Base-by-base conservation (phyloP, 1,139 yeast genomes). In the Pichia sp. region DNA sequence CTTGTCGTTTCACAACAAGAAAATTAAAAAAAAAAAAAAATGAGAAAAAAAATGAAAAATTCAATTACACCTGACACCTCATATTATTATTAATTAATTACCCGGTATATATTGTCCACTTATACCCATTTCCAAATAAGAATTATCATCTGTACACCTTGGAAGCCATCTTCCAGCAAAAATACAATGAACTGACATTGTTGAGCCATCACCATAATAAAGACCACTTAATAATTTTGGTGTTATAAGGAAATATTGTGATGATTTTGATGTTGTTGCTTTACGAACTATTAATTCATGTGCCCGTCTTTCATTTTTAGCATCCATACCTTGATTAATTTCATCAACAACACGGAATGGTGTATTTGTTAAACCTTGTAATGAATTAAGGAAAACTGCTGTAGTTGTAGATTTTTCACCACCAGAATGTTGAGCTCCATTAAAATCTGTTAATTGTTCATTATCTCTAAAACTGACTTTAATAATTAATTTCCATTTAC, bases 311-410 rank as follows among this genome's bases (percentile, higher is more conserved):
- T 94, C 98, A 62, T 92, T 92, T 53, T 79, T 78, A 7, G 95
- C 88, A 67, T 94, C 99, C 97, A 94, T 90, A 56, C 98, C 99
- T 69, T 94, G 99, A 65, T 94, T 94, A 56, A 94, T 94, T 70
- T 94, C 99, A 66, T 94, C 99, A 6, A 94, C 97, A 3, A 92
- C 92, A 60, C 97, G 73, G 62, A 94, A 88, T 8, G 98, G 98
- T 0, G 97, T 89, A 39, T 77, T 77, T 0, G 97, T 83, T 51
- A 87, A 73, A n/a, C 90, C 92, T 68, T 94, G 99, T 53, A 94
- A 69, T 1, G 97, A 84, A 76, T 94, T 86, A 59, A 94, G 76
- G 62, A 86, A 94, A 51, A 89, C 79, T 7, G 92, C 90, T 0
- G 98, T 94, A 0, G 97, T 83, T 0, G 92, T 96, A 0, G 98